Evolutionary conservation across 768 basidiomycete species (phyloP).

Genomic region (Coprinopsis marcescibilis): DNA sequence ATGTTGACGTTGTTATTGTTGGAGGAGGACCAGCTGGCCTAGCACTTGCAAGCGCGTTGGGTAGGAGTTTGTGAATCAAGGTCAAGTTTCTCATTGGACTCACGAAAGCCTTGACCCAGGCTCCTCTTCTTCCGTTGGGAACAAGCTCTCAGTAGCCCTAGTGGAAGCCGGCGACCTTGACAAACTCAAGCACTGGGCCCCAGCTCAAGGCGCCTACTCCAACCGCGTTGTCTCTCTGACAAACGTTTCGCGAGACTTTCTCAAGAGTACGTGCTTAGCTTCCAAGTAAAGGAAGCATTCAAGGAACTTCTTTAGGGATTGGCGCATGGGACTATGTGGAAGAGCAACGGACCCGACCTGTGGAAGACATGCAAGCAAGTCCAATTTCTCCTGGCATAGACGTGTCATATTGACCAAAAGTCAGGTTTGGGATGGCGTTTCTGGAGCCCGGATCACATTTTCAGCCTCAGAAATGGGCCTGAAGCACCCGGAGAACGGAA

Average conservation of each 20-base stretch:
- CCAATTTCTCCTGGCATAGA: neutral
- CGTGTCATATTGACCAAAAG: neutral
- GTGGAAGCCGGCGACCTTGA: constrained; percentile 79
- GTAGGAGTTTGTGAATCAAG: constrained; percentile 43
- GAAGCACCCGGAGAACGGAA: constrained; percentile 29
- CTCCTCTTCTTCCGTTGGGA: constrained; percentile 41
- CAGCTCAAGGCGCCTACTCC: constrained; percentile 50
- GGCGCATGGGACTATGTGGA: constrained; percentile 85
- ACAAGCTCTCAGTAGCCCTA: constrained; percentile 58
- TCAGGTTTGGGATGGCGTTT: constrained; percentile 90
- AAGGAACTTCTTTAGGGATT: constrained; percentile 44
- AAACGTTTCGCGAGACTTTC: constrained; percentile 59
- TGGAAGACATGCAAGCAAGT: constrained; percentile 82
- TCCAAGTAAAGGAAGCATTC: neutral
- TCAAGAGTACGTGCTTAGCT: constrained; percentile 45
- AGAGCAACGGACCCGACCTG: constrained; percentile 53
- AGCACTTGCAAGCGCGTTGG: constrained; percentile 80
- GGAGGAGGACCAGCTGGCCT: constrained; percentile 93
- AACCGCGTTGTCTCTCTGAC: constrained; percentile 88
- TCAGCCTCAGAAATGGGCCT: constrained; percentile 44
- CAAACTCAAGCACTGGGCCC: constrained; percentile 63
- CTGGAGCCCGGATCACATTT: constrained; percentile 74
- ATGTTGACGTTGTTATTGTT: constrained; percentile 88
- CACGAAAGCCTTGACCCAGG: constrained; percentile 32
- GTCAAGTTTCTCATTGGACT: neutral